phyloP scores from a whole-genome alignment of 2,329 filamentous ascomycete species.

The Chaetomiaceae sp. region DNA sequence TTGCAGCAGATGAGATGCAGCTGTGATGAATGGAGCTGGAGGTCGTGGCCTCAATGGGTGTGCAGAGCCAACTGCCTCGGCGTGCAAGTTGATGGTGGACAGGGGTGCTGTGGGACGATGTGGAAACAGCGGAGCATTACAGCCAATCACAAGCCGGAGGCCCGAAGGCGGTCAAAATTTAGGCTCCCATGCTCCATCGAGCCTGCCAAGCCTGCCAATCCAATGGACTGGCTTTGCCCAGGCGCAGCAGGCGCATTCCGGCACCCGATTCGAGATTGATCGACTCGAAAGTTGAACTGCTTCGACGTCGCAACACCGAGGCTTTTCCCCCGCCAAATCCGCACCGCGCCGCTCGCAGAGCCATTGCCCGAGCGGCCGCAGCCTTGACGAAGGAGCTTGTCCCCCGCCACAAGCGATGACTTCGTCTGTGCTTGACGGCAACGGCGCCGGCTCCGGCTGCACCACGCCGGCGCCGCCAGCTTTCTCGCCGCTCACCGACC shows the following conservation, averaged over 20 bases:
- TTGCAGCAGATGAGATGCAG: too few relatives aligned
- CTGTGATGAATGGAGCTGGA: too few relatives aligned
- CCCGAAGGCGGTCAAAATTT: conserved; percentile 14
- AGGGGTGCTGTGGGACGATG: conserved; percentile 6
- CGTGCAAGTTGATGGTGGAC: conserved; percentile 2
- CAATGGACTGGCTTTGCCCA: conserved; percentile 1
- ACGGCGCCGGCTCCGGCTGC: conserved; percentile 21
- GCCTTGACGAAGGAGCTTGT: conserved; percentile 52
- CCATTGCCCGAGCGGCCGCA: not conserved
- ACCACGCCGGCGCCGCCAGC: conserved; percentile 25
- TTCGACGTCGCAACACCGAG: not conserved
- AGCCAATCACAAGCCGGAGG: conserved; percentile 7
- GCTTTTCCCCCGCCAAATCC: not conserved
- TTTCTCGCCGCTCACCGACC: conserved; percentile 24
- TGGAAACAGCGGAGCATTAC: not conserved
- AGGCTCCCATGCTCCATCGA: conserved; percentile 1
- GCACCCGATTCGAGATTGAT: conserved; percentile 10
- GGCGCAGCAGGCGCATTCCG: conserved; percentile 16
- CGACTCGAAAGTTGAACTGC: not conserved
- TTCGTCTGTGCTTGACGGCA: conserved; percentile 40
- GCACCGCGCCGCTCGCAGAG: not conserved
- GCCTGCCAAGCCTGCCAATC: too few relatives aligned
- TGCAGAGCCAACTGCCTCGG: too few relatives aligned
- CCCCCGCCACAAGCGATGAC: conserved; percentile 49
- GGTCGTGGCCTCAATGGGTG: too few relatives aligned